Percentiles rank a stretch among this genome's conserved stretches.
Evolutionary conservation across 148 eudicot species (phyloP).

Genomic region (Mesembryanthemum crystallinum): DNA sequence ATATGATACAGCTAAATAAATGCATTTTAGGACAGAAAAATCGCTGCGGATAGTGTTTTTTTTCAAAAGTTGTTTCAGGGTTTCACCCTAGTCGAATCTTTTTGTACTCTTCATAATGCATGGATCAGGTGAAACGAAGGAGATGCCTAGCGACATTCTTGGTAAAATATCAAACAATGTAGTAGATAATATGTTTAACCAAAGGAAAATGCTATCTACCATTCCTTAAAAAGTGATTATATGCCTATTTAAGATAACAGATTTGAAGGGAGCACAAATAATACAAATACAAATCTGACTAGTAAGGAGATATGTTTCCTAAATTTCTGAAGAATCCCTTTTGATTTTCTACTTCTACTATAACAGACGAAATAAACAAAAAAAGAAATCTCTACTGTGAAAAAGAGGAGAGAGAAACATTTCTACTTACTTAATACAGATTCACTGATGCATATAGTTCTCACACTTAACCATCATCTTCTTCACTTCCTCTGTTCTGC

Average conservation of each 20-base stretch:
- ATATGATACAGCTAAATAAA: not conserved
- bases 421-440: not conserved
- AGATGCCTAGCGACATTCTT: too few species aligned
- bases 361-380: not conserved
- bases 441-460: not conserved
- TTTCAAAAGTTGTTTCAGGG: too few species aligned
- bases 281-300: not conserved
- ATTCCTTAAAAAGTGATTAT: too few species aligned
- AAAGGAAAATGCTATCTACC: not conserved
- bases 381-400: not conserved
- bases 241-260: not conserved
- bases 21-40: not conserved
- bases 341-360: too few species aligned
- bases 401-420: not conserved
- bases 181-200: not conserved
- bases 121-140: not conserved
- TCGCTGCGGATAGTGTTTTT: not conserved
- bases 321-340: not conserved
- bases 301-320: not conserved
- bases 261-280: not conserved
- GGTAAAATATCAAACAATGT: not conserved
- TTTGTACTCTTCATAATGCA: not conserved
- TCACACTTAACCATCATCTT: not conserved
- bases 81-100: too few species aligned
- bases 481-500: not conserved